phyloP scores from a whole-genome alignment of 371 early-diverging fungal species.

The Mortierella sp. region DNA sequence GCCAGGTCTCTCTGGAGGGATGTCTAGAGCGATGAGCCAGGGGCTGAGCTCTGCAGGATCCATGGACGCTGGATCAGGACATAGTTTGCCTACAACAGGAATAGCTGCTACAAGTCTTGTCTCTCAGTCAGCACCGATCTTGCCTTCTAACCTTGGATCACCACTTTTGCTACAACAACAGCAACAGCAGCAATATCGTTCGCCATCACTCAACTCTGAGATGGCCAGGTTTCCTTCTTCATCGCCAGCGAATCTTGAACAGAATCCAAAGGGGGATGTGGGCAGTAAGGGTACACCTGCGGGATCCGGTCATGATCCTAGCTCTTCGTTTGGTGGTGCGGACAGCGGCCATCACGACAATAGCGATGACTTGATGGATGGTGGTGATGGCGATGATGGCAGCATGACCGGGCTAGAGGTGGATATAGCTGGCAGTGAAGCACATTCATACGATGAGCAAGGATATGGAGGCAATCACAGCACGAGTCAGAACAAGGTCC shows the following conservation, averaged over 20 bases:
- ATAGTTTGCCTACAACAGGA: background rate
- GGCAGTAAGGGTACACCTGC: no score
- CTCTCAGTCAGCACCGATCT: slow-evolving; percentile 13
- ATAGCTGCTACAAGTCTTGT: background rate
- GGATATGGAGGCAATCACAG: slow-evolving; percentile 1
- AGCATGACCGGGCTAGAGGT: slow-evolving; percentile 30
- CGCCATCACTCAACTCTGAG: slow-evolving; percentile 4
- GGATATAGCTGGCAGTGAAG: slow-evolving; percentile 20
- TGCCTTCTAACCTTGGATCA: slow-evolving; percentile 12
- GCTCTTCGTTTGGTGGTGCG: no score
- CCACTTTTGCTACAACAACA: slow-evolving; percentile 5
- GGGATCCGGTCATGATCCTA: no score
- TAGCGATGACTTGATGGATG: background rate
- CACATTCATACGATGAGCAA: background rate
- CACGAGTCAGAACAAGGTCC: slow-evolving; percentile 14
- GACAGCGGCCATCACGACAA: no score
- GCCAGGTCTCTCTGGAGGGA: background rate
- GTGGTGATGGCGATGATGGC: slow-evolving; percentile 13
- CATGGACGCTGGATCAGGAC: slow-evolving; percentile 16
- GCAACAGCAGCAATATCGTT: slow-evolving; percentile 20
- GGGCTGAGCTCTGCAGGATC: slow-evolving; percentile 27
- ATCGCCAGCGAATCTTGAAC: no score
- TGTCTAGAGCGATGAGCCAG: slow-evolving; percentile 6
- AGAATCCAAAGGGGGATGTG: no score
- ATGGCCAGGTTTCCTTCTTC: no score